Evolutionary conservation across 805 yeast species (phyloP).

Genomic region (Starmerella asiatica): DNA sequence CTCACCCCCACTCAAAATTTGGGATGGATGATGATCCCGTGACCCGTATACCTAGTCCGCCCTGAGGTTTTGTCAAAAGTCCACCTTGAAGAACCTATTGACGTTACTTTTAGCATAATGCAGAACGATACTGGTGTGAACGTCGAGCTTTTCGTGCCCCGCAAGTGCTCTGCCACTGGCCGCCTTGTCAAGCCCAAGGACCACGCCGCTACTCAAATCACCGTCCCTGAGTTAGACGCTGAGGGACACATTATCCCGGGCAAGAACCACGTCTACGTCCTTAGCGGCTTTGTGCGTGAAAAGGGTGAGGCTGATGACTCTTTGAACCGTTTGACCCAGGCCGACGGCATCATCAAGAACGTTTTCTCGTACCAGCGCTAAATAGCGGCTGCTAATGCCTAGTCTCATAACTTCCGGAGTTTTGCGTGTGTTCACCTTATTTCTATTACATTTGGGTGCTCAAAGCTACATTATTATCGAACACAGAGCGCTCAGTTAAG

Average conservation of each 20-base stretch:
- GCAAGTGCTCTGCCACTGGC: slow-evolving; percentile 99
- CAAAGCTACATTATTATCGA: not conserved
- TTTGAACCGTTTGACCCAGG: slow-evolving; percentile 97
- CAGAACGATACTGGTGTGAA: slow-evolving; percentile 99
- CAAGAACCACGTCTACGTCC: slow-evolving; percentile 86
- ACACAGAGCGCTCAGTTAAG: too few relatives aligned
- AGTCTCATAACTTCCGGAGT: too few relatives aligned
- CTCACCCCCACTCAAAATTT: too few relatives aligned
- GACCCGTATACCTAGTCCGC: not conserved
- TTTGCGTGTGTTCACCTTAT: too few relatives aligned
- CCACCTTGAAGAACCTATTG: not conserved
- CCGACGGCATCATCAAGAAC: slow-evolving; percentile 93
- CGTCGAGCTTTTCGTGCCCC: slow-evolving; percentile 99
- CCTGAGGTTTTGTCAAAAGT: not conserved
- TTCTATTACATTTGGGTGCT: not conserved
- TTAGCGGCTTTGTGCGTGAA: slow-evolving; percentile 92
- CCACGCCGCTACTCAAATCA: slow-evolving; percentile 98
- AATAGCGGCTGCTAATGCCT: too few relatives aligned
- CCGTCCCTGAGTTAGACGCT: slow-evolving; percentile 96
- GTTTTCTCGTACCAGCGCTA: slow-evolving; percentile 31
- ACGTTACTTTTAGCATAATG: slow-evolving; percentile 39
- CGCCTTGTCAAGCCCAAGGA: slow-evolving; percentile 99
- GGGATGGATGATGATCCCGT: too few relatives aligned
- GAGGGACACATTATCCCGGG: slow-evolving; percentile 91
- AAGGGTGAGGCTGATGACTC: slow-evolving; percentile 99